These are phyloP conservation scores for Knoxia roxburghii DNA, from an alignment of 257 asterid species.

Conservation along the genomic window DNA sequence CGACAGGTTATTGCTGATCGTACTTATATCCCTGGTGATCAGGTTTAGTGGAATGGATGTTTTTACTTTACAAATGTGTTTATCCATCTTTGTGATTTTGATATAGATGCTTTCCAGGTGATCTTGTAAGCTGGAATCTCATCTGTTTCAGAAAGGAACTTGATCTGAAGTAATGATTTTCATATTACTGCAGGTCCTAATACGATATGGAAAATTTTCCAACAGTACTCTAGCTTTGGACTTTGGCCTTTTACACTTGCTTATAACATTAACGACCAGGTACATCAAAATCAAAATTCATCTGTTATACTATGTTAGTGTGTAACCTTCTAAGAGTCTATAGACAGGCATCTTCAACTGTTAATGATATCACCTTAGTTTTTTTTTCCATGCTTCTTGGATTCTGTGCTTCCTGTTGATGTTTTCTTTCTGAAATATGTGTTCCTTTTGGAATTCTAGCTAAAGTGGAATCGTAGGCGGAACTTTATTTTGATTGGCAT, in stretches of 20 bases:
- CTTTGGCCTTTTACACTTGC: slow-evolving; percentile 69
- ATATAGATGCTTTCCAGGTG: not conserved
- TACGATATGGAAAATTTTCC: slow-evolving; percentile 72
- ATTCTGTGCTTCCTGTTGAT: not conserved
- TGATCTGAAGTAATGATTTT: slow-evolving; percentile 1
- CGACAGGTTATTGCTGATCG: slow-evolving; percentile 69
- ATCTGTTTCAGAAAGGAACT: not conserved
- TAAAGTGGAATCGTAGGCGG: not conserved
- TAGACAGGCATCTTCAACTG: not conserved
- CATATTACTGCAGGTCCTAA: slow-evolving; percentile 36
- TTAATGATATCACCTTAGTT: not conserved
- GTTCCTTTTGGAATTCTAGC: not conserved
- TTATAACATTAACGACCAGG: slow-evolving; percentile 60
- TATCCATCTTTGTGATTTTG: slow-evolving; percentile 2
- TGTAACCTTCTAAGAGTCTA: not conserved
- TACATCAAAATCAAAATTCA: slow-evolving; percentile 14
- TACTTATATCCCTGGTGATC: slow-evolving; percentile 61
- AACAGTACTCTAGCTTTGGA: slow-evolving; percentile 71
- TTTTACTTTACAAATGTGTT: not conserved
- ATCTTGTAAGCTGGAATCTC: not conserved
- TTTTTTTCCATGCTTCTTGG: not conserved
- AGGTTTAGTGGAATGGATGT: slow-evolving; percentile 29
- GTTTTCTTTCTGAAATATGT: not conserved
- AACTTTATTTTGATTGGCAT: not conserved
- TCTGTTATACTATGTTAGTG: not conserved